phyloP scores from a whole-genome alignment of 2,329 filamentous ascomycete species.

The Pleomassaria siparia region DNA sequence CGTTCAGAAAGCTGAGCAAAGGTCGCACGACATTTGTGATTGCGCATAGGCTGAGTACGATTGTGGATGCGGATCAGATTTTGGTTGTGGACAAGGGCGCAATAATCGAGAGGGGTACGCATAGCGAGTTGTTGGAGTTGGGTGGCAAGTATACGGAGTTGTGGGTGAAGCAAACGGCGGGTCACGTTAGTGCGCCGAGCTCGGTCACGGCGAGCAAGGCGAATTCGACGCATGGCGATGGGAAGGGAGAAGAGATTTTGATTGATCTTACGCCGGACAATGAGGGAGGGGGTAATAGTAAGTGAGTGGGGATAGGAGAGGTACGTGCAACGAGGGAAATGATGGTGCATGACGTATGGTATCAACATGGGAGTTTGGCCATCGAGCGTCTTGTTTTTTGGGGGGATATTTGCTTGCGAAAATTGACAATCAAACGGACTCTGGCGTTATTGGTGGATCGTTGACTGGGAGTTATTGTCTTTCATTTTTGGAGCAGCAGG shows the following conservation, averaged over 20 bases:
- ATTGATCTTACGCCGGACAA: slow-evolving; percentile 28
- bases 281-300: slow-evolving; percentile 21
- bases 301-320: neutral
- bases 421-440: too few species aligned
- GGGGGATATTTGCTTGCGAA: too few species aligned
- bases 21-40: slow-evolving; percentile 69
- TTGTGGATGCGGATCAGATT: slow-evolving; percentile 84
- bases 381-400: too few species aligned
- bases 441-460: too few species aligned
- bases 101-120: slow-evolving; percentile 76
- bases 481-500: too few species aligned
- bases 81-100: slow-evolving; percentile 75
- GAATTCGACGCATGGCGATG: slow-evolving; percentile 16
- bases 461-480: too few species aligned
- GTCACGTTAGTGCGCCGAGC: slow-evolving; percentile 18
- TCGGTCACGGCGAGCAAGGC: slow-evolving; percentile 21
- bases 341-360: too few species aligned
- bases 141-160: slow-evolving; percentile 78
- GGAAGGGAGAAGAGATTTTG: slow-evolving; percentile 7
- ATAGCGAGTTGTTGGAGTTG: slow-evolving; percentile 70
- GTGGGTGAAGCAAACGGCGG: slow-evolving; percentile 78
- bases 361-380: too few species aligned
- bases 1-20: slow-evolving; percentile 59
- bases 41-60: slow-evolving; percentile 80
- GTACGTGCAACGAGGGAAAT: too few species aligned